These are phyloP conservation scores for Acidiella bohemica DNA, from an alignment of 495 filamentous ascomycete genomes.

Conservation along the genomic window DNA sequence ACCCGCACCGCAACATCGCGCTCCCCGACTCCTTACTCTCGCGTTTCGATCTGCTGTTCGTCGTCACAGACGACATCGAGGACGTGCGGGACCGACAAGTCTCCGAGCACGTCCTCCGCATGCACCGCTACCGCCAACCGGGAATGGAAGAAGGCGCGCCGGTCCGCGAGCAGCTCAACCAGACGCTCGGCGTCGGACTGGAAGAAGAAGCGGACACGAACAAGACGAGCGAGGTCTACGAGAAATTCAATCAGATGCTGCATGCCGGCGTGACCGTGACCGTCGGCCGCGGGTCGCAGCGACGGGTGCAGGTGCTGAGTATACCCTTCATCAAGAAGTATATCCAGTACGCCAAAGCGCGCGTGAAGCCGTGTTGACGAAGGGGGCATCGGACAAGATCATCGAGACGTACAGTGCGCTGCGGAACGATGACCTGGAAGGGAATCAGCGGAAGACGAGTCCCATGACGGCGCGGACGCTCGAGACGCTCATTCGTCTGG, in stretches of 20 bases:
- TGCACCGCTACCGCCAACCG: constrained; percentile 91
- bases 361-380: constrained; percentile 82
- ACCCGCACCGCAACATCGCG: constrained; percentile 96
- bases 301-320: constrained; percentile 80
- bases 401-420: constrained; percentile 85
- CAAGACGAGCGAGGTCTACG: constrained; percentile 75
- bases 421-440: constrained; percentile 89
- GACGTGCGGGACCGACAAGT: constrained; percentile 79
- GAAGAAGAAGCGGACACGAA: constrained; percentile 60
- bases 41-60: constrained; percentile 97
- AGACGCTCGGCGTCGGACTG: constrained; percentile 79
- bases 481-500: constrained; percentile 92
- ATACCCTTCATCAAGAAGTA: constrained; percentile 99
- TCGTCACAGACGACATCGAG: constrained; percentile 97
- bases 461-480: constrained; percentile 96
- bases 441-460: constrained; percentile 81
- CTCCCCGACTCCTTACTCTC: constrained; percentile 93
- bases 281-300: constrained; percentile 53
- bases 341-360: constrained; percentile 91
- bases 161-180: constrained; percentile 73
- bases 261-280: constrained; percentile 78
- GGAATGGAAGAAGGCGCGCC: constrained; percentile 92
- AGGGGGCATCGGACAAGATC: constrained; percentile 85
- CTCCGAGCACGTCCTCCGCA: constrained; percentile 92
- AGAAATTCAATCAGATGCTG: constrained; percentile 92